These are phyloP conservation scores for Saccharum spontaneum DNA, from an alignment of 176 grass and related monocot species.

Conservation along the genomic window DNA sequence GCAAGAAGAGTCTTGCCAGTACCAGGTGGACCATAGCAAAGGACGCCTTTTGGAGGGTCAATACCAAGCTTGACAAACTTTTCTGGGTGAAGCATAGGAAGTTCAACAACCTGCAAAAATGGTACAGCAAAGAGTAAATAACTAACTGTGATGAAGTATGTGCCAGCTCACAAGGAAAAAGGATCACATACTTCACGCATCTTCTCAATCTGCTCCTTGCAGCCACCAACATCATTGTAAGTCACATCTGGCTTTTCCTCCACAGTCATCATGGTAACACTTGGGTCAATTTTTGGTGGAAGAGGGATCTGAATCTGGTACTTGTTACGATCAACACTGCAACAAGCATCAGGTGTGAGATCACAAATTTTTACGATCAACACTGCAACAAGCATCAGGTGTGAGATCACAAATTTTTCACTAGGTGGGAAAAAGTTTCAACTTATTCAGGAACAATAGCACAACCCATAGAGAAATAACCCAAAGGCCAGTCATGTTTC, in stretches of 20 bases:
- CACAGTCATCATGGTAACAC: slow-evolving; percentile 98
- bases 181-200: slow-evolving; percentile 73
- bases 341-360: slow-evolving; percentile 23
- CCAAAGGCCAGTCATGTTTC: neutral
- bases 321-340: slow-evolving; percentile 90
- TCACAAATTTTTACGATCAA: slow-evolving; percentile 55
- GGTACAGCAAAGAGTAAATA: slow-evolving; percentile 5
- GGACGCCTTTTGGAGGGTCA: slow-evolving; percentile 84
- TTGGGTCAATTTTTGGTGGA: slow-evolving; percentile 92
- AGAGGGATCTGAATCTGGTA: slow-evolving; percentile 96
- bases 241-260: slow-evolving; percentile 97
- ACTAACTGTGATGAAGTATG: slow-evolving; percentile 12
- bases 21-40: slow-evolving; percentile 92
- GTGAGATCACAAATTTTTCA: slow-evolving; percentile 29
- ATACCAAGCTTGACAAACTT: slow-evolving; percentile 97
- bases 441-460: slow-evolving; percentile 1
- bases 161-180: neutral
- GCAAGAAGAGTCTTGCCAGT: slow-evolving; percentile 94
- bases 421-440: neutral
- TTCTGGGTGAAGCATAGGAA: slow-evolving; percentile 98
- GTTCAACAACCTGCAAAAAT: slow-evolving; percentile 70
- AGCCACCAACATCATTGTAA: slow-evolving; percentile 94
- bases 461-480: neutral
- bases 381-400: slow-evolving; percentile 47
- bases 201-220: slow-evolving; percentile 96